Conservation (phyloP, 176 grass and related monocot genomes). For the Ensete glaucum region DNA sequence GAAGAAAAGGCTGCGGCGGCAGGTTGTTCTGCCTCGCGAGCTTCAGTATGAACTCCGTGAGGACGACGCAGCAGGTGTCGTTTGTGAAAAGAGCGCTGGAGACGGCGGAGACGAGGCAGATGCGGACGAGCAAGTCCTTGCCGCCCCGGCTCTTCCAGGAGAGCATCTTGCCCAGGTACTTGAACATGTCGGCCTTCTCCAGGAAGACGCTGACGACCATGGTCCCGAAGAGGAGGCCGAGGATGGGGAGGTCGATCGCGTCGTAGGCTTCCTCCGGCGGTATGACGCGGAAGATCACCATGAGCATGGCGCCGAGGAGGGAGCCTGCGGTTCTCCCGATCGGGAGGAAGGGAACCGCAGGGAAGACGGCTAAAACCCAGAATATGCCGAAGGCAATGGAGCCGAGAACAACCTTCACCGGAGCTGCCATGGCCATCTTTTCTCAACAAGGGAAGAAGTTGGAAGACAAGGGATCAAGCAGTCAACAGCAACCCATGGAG, state of each 20-base stretch:
- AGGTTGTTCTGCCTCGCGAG: constrained; percentile 83
- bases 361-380: constrained; percentile 85
- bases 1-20: constrained; percentile 54
- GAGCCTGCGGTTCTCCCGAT: constrained; percentile 80
- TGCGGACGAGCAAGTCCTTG: constrained; percentile 59
- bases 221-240: constrained; percentile 80
- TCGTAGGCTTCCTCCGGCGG: constrained; percentile 73
- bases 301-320: constrained; percentile 83
- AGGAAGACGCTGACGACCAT: constrained; percentile 91
- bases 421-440: constrained; percentile 63
- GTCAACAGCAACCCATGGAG: too few relatives aligned
- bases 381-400: constrained; percentile 58
- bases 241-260: constrained; percentile 72
- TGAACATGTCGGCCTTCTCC: constrained; percentile 91
- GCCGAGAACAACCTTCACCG: constrained; percentile 42
- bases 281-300: constrained; percentile 63
- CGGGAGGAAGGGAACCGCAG: constrained; percentile 68
- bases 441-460: background rate
- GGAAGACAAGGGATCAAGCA: too few relatives aligned
- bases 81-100: constrained; percentile 91
- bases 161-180: constrained; percentile 42
- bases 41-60: constrained; percentile 76
- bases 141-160: constrained; percentile 71
- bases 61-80: constrained; percentile 83
- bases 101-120: constrained; percentile 56